Conservation (phyloP, 176 grass and related monocot genomes). For the Dendrocalamus sinicus region DNA sequence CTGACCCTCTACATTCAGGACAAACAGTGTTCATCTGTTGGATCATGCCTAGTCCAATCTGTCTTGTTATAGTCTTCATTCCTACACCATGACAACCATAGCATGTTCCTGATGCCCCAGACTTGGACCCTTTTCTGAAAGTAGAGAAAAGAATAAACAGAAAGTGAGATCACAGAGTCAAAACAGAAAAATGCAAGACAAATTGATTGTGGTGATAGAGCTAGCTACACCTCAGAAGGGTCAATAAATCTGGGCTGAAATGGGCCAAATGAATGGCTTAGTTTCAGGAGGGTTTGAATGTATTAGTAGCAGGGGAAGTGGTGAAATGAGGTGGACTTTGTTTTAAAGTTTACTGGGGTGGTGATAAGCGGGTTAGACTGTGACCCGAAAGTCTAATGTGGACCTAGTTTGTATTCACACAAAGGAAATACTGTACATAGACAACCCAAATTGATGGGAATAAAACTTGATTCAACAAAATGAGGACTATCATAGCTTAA, state of each 20-base stretch:
- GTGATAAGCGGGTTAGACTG: not conserved
- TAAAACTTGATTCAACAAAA: not conserved
- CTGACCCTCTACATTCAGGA: constrained; percentile 68
- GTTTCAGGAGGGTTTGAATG: not conserved
- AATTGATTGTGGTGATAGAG: not conserved
- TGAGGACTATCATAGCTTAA: not conserved
- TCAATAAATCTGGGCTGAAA: not conserved
- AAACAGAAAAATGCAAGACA: not conserved
- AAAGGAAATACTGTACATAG: not conserved
- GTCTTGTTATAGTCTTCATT: constrained; percentile 66
- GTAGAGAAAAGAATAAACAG: not conserved
- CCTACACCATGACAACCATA: constrained; percentile 67
- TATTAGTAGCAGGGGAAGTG: not conserved
- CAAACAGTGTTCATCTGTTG: constrained; percentile 77
- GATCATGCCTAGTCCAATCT: constrained; percentile 76
- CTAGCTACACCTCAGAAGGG: not conserved
- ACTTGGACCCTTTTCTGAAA: constrained; percentile 74
- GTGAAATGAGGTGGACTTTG: not conserved
- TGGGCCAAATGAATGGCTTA: not conserved
- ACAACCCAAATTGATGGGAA: not conserved
- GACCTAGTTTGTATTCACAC: not conserved
- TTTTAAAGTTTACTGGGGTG: not conserved
- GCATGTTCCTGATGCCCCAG: constrained; percentile 66
- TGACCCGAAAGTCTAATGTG: not conserved
- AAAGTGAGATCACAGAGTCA: constrained; percentile 18